These are phyloP conservation scores for Ogataea minuta DNA, from an alignment of 805 yeast species.

Conservation along the genomic window DNA sequence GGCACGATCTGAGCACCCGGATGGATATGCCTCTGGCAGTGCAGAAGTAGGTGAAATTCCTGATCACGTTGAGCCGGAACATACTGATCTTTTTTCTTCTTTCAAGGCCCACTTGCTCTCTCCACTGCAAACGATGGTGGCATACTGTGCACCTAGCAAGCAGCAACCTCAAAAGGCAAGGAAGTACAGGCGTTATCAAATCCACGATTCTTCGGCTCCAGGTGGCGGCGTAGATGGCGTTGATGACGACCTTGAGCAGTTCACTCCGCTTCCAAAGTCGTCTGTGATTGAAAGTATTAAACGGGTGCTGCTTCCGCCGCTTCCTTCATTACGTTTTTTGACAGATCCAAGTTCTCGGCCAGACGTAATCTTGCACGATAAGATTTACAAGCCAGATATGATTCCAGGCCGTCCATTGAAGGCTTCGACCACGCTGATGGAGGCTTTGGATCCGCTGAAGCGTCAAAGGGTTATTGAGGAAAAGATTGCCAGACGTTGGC, in stretches of 20 bases:
- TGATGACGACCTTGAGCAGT: constrained; percentile 15
- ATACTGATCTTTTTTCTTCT: constrained; percentile 13
- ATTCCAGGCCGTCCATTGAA: constrained; percentile 30
- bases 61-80: constrained; percentile 19
- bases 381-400: constrained; percentile 65
- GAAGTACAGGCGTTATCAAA: constrained; percentile 33
- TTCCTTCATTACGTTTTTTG: constrained; percentile 67
- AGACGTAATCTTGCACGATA: constrained; percentile 77
- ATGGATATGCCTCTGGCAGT: constrained; percentile 2
- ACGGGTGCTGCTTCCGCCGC: constrained; percentile 73
- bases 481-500: constrained; percentile 85
- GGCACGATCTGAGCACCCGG: constrained; percentile 16
- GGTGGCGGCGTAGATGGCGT: constrained; percentile 11
- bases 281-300: constrained; percentile 79
- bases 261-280: constrained; percentile 55
- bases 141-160: constrained; percentile 40
- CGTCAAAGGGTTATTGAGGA: constrained; percentile 61
- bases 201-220: constrained; percentile 12
- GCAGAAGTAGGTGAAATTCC: constrained; percentile 34
- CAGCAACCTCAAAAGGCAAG: constrained; percentile 20
- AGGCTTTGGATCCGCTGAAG: constrained; percentile 32
- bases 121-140: constrained; percentile 46
- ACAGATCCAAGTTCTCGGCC: constrained; percentile 61
- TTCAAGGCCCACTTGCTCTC: constrained; percentile 27
- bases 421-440: constrained; percentile 29